Evolutionary conservation across 2,329 filamentous ascomycete genomes (phyloP).

Genomic region (Beauveria varroae): DNA sequence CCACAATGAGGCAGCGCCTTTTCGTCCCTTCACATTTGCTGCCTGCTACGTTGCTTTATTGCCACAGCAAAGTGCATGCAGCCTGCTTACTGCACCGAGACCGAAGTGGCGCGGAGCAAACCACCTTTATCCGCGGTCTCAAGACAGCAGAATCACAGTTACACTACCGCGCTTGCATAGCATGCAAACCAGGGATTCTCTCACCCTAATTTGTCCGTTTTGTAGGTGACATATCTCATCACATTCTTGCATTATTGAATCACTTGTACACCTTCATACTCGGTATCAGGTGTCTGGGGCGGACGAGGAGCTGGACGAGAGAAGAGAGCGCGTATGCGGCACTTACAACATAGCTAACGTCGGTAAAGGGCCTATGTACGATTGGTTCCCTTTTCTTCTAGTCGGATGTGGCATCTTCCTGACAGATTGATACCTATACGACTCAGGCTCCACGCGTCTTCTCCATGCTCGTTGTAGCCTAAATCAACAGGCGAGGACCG

Average conservation of each 20-base stretch:
- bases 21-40: not conserved
- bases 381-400: not conserved
- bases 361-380: not conserved
- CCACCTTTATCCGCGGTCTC: not conserved
- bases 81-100: not conserved
- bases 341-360: not conserved
- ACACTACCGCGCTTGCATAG: not conserved
- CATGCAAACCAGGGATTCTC: not conserved
- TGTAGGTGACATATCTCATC: no score
- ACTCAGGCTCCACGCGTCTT: not conserved
- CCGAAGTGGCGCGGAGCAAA: not conserved
- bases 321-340: not conserved
- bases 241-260: no score
- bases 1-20: not conserved
- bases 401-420: not conserved
- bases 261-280: no score
- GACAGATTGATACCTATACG: not conserved
- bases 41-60: not conserved
- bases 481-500: not conserved
- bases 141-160: conserved; percentile 1
- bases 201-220: not conserved
- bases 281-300: not conserved
- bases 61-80: not conserved
- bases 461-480: not conserved
- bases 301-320: not conserved